Conservation (phyloP, 441 rosid genomes). For the Erodium chrysanthum region DNA sequence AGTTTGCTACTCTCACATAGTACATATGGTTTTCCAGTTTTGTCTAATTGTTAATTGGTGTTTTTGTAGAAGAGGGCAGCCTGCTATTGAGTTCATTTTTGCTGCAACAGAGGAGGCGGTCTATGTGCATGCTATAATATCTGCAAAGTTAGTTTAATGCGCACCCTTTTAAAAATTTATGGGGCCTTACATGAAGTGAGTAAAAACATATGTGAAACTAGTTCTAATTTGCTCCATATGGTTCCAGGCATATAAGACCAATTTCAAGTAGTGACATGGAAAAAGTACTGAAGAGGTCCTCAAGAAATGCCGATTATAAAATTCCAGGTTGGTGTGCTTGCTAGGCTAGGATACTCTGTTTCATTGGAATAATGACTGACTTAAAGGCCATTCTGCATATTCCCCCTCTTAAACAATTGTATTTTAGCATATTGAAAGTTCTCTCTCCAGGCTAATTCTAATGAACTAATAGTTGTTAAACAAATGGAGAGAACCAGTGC, state of each 20-base stretch:
- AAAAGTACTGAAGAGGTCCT: constrained; percentile 48
- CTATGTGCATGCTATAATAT: constrained; percentile 74
- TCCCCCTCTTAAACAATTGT: too few species aligned
- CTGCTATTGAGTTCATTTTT: constrained; percentile 81
- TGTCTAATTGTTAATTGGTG: constrained; percentile 16
- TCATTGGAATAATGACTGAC: too few species aligned
- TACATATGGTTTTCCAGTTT: constrained; percentile 2
- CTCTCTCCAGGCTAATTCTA: not conserved
- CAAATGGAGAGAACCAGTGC: not conserved
- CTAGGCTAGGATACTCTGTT: not conserved
- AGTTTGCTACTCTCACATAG: not conserved
- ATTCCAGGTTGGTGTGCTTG: constrained; percentile 68
- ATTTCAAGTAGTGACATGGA: constrained; percentile 79
- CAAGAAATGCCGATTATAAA: constrained; percentile 43
- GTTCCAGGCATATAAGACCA: constrained; percentile 65
- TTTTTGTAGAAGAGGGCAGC: constrained; percentile 81
- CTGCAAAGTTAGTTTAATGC: constrained; percentile 69
- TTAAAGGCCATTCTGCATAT: too few species aligned
- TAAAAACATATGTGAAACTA: constrained; percentile 14
- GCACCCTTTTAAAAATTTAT: constrained; percentile 16
- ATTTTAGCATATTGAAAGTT: too few species aligned
- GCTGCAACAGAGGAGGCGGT: constrained; percentile 95
- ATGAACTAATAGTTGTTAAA: not conserved
- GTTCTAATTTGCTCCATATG: constrained; percentile 18
- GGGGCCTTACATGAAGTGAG: constrained; percentile 6